Percentiles rank a stretch among this genome's conserved stretches.
These are phyloP conservation scores for Macadamia tetraphylla DNA, from an alignment of 164 flowering plant genomes.

Conservation along the genomic window DNA sequence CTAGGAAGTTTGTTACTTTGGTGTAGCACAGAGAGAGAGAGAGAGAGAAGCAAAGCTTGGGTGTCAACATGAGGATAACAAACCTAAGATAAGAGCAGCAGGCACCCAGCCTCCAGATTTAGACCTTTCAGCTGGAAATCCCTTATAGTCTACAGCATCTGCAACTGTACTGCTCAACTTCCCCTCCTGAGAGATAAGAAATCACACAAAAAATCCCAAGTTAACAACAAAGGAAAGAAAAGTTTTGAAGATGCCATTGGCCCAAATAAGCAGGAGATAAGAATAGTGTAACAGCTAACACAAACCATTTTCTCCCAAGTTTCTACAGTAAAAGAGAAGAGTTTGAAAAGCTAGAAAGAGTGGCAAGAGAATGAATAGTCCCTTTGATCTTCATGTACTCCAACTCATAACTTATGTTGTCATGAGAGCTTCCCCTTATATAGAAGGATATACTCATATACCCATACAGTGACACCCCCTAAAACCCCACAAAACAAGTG, in stretches of 20 bases:
- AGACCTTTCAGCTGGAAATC: slow-evolving; percentile 65
- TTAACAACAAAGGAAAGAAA: not conserved
- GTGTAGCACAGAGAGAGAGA: too few species aligned
- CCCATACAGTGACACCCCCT: too few species aligned
- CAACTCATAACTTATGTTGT: too few species aligned
- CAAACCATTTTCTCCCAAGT: not conserved
- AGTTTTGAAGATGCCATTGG: slow-evolving; percentile 1
- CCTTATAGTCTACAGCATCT: slow-evolving; percentile 69
- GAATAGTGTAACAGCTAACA: not conserved
- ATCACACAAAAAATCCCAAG: not conserved
- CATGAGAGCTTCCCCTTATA: too few species aligned
- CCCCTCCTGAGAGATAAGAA: slow-evolving; percentile 28
- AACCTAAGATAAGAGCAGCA: slow-evolving; percentile 77
- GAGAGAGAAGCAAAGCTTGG: too few species aligned
- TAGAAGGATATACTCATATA: too few species aligned
- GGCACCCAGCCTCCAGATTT: slow-evolving; percentile 89
- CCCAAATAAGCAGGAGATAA: slow-evolving; percentile 17
- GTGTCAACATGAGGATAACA: not conserved
- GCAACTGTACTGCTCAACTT: slow-evolving; percentile 51
- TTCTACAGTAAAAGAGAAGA: too few species aligned
- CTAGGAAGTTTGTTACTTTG: too few species aligned
- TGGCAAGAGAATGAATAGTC: too few species aligned
- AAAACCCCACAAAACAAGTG: too few species aligned
- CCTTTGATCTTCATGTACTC: too few species aligned
- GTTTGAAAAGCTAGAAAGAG: too few species aligned